Evolutionary conservation across 371 early-diverging fungal species (phyloP).

Genomic region (Apophysomyces variabilis): DNA sequence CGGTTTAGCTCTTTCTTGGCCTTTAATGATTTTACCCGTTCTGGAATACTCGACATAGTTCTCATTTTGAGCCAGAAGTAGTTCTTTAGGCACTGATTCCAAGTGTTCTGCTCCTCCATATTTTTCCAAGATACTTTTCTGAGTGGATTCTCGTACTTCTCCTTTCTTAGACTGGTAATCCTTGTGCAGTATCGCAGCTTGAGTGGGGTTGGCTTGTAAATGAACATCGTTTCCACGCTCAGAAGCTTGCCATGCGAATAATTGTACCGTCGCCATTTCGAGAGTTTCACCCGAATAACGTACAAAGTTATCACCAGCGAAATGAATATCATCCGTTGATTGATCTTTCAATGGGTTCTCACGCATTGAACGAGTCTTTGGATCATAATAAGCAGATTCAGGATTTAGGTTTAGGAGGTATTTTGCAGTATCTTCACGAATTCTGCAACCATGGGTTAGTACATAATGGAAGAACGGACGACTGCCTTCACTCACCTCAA

Average conservation of each 20-base stretch:
- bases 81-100: conserved; percentile 85
- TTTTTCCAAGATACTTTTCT: conserved; percentile 80
- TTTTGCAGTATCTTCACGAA: conserved; percentile 99
- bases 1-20: conserved; percentile 77
- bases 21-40: conserved; percentile 88
- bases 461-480: background rate
- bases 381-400: conserved; percentile 97
- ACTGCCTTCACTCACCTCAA: conserved; percentile 64
- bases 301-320: conserved; percentile 93
- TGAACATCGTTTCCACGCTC: conserved; percentile 87
- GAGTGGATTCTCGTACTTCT: conserved; percentile 67
- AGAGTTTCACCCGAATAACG: conserved; percentile 85
- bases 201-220: conserved; percentile 94
- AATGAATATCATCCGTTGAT: conserved; percentile 59
- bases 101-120: conserved; percentile 97
- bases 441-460: conserved; percentile 48
- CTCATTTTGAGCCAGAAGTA: conserved; percentile 88
- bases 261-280: conserved; percentile 81
- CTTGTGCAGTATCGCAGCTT: conserved; percentile 86
- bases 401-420: conserved; percentile 93
- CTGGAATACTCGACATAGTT: conserved; percentile 96
- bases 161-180: conserved; percentile 87
- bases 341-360: conserved; percentile 87
- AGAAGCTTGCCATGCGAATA: conserved; percentile 93
- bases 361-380: conserved; percentile 98